Evolutionary conservation across 208 protist species (phyloP).

Genomic region (Acanthamoeba triangularis): DNA sequence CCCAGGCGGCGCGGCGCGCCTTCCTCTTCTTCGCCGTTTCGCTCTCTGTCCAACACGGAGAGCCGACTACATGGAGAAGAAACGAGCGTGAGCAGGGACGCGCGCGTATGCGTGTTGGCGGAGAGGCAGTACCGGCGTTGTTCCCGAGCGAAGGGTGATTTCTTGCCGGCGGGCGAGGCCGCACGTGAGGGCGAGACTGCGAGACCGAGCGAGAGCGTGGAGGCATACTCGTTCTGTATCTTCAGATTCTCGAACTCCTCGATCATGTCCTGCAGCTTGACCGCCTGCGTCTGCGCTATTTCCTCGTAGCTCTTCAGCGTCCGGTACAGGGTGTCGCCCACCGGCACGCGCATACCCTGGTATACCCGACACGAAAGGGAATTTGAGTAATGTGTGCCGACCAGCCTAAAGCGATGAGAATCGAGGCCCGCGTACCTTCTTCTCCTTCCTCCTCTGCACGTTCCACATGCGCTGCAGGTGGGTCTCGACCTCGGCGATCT

Average conservation of each 20-base stretch:
- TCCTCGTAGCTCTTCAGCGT: constrained; percentile 56
- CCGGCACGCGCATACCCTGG: neutral
- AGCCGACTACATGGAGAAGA: neutral
- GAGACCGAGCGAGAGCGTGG: constrained; percentile 20
- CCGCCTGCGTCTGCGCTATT: constrained; percentile 33
- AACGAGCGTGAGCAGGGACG: neutral
- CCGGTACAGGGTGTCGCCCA: constrained; percentile 50
- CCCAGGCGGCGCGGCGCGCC: neutral
- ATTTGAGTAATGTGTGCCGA: neutral
- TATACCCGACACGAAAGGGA: neutral
- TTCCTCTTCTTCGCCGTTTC: neutral
- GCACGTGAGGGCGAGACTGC: neutral
- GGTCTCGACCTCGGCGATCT: constrained; percentile 55
- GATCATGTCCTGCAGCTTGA: constrained; percentile 6
- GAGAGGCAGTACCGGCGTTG: neutral
- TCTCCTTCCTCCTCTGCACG: neutral
- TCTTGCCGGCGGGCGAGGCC: neutral
- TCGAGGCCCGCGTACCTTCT: neutral
- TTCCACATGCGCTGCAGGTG: constrained; percentile 49
- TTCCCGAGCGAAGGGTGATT: neutral
- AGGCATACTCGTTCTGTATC: constrained; percentile 34
- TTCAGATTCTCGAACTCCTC: neutral
- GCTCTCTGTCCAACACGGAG: neutral
- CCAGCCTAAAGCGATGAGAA: neutral
- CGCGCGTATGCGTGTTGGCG: neutral